Base-by-base conservation (phyloP, 495 filamentous ascomycete species). In the Penicillium silybi region DNA sequence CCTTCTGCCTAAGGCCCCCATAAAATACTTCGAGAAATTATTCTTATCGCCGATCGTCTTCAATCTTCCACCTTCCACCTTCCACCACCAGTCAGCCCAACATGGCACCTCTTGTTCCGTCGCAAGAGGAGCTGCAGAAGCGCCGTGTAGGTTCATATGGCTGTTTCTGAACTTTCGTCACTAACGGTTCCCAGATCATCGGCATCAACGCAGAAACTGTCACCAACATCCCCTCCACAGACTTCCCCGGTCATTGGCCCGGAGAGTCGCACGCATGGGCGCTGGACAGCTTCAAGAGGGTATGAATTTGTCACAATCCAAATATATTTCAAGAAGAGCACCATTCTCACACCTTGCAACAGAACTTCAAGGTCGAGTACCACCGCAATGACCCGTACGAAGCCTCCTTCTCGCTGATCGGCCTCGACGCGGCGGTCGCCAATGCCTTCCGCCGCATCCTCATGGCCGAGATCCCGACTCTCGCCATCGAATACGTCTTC, bases 381-480 rank as follows among this genome's bases (percentile, higher is more conserved):
- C 87, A 96, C 79, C 76, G 86, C 45, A 90, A 90, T 68, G 77
- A 84, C 26, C 80, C 79, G 37, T 77, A 80, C 66, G 86, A 95
- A 59, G 68, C 86, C 50, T 84, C 85, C 29, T 97, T 97, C 77
- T 96, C 91, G 18, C 82, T 97, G 57, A 85, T 95, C 64, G 90
- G 91, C 61, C 68, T 92, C 56, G 92, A 99, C 63, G 92, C 95
- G 57, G 81, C 88, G 48, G 86, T 99, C 63, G 91, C 95, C 57
- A 99, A 99, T 69, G 95, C 95, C 62, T 96, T 97, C 79, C 93
- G 95, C 57, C 89, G 95, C 41, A 97, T 99, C 62, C 80, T 97
- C 53, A 86, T 99, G 72, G 86, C 93, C 48, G 95, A 99, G 70
- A 87, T 99, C 34, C 91, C 92, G 18, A 90, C 88, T 3, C 78